phyloP scores from a whole-genome alignment of 108 stramenopile genomes.

The Stephanodiscus minutulus region DNA sequence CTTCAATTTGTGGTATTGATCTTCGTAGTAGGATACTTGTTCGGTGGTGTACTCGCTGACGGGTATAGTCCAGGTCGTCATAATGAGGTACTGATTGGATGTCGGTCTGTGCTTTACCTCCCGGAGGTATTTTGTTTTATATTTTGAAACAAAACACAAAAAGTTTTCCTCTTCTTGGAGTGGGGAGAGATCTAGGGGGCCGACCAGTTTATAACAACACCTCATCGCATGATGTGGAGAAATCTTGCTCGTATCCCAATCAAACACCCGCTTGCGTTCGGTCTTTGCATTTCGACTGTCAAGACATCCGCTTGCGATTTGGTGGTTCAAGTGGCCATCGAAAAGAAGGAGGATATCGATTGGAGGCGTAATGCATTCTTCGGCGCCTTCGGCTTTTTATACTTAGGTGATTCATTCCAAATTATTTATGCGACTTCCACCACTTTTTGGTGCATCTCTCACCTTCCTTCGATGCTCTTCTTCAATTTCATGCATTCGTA shows the following conservation, averaged over 20 bases:
- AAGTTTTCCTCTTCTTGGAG: not conserved
- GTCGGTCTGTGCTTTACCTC: not conserved
- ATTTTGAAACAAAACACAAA: too few species aligned
- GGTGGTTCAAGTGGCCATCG: conserved; percentile 86
- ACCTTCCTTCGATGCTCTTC: too few species aligned
- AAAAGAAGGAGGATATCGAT: conserved; percentile 73
- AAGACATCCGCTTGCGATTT: conserved; percentile 84
- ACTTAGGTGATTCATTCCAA: too few species aligned
- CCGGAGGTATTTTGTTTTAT: not conserved
- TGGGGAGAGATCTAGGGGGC: too few species aligned
- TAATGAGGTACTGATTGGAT: not conserved
- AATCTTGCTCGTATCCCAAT: conserved; percentile 52
- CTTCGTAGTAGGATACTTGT: conserved; percentile 11
- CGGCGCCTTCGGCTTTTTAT: conserved; percentile 85
- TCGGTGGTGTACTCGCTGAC: not conserved
- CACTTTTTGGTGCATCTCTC: too few species aligned
- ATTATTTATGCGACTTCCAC: too few species aligned
- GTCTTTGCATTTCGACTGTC: conserved; percentile 72
- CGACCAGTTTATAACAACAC: too few species aligned
- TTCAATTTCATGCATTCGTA: too few species aligned
- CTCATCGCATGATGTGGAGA: conserved; percentile 3
- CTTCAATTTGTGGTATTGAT: conserved; percentile 12
- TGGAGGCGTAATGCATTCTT: conserved; percentile 90
- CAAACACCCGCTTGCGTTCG: conserved; percentile 83
- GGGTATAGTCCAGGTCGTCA: conserved; percentile 8